Base-by-base conservation (phyloP, 2,329 filamentous ascomycete genomes). In the Penicillium psychrosexuale region DNA sequence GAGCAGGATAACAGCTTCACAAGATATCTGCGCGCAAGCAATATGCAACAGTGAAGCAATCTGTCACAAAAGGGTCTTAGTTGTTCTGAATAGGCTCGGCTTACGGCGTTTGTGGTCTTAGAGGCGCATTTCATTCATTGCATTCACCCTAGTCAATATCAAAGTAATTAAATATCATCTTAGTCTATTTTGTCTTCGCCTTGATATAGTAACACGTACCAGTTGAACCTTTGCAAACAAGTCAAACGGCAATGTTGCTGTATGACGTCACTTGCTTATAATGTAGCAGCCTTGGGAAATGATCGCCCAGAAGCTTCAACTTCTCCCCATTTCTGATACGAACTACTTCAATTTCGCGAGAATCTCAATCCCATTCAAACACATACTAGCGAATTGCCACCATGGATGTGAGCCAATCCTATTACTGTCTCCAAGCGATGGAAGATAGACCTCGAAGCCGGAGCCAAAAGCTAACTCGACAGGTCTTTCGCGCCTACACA, bases 1-100 rank as follows among this genome's bases (percentile, higher is more conserved):
- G 75, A 76, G 52, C 72, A 79, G 44, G 81, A 82, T 56, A 72
- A 78, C 57, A 82, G 78, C 60, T 81, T 83, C 65, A 73, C 77
- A 24, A 72, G 79, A 61, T 82, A 81, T 59, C 62, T 82, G 58
- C 70, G 68, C 50, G 68, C 72, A 7, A 72, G 66, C 61, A 70
- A 69, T 51, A 66, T 73, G 51, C 69, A 71, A 42, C 61, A 64
- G 48, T 68, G 47, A 67, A 40, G 30, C 11, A 33, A 8, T n/a
- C 5, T 36, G 7, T n/a, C 36, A 28, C 8, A 4, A 53, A 42
- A 43, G 22, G 38, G 33, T 31, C 39, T 48, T 12, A n/a, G 7
- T 51, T 28, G 31, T 30, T 40, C 24, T 27, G 22, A 22, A 36
- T 22, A 15, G 42, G 48, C 31, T 51, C 17, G 36, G 27, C 36